Base-by-base conservation (phyloP, 2,329 filamentous ascomycete species). In the Coniochaeta sp. region DNA sequence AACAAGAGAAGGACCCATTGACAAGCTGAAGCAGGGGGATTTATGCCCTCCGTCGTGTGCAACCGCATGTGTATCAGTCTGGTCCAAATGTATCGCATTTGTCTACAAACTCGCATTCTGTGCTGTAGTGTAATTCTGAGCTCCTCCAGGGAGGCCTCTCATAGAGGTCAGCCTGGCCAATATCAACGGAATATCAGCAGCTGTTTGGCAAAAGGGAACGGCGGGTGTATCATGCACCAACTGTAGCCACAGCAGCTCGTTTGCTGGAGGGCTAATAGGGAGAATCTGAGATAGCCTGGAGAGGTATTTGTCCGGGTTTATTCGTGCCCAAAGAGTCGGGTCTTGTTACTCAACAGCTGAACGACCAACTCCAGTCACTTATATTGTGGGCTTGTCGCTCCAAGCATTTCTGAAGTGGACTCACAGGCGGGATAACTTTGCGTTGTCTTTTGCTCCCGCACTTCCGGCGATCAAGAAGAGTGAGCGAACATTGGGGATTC, bases 91-190 rank as follows among this genome's bases (percentile, higher is more conserved):
- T 60, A 30, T 19, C n/a, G n/a, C n/a, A n/a, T n/a, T n/a, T n/a
- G n/a, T n/a, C n/a, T n/a, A n/a, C n/a, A n/a, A 22, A 34, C 55
- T 38, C 19, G 28, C 61, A 55, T 65, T 67, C 66, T 66, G 65
- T 66, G 67, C 64, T 64, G 42, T 47, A 47, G 19, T 12, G 38
- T 40, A 10, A 4, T 47, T 47, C 47, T 52, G 26, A n/a, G 12
- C 24, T 52, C 47, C 14, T 5, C 38, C 6, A 40, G 16, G 38
- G 16, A 38, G 16, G 36, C 5, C 16, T 38, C 38, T 40, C 38
- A 17, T 62, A 65, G 60, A 61, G 62, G 65, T 62, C 62, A 58
- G 60, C 61, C 60, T 64, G 62, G 65, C 47, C 47, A 52, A 26
- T 52, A 52, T 52, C 47, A 47, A 19, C 47, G 14, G 30, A 36